Percentiles rank a stretch among this genome's conserved stretches.
These are phyloP conservation scores for Penicillium bialowiezense DNA, from an alignment of 495 filamentous ascomycete genomes.

Conservation along the genomic window DNA sequence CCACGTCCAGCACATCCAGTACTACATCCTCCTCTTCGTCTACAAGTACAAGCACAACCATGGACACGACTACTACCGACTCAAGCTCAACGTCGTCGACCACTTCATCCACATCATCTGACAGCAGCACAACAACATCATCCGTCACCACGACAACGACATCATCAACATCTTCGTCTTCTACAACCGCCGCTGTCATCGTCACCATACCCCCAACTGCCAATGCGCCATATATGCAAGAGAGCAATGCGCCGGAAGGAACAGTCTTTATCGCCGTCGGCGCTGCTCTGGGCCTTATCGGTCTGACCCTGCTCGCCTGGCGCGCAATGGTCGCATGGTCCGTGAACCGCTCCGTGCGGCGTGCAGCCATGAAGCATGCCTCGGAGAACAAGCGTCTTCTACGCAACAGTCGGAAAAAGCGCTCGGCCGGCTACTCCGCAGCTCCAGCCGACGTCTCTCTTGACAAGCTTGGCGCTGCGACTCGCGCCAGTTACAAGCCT, in stretches of 20 bases:
- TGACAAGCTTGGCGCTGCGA: constrained; percentile 45
- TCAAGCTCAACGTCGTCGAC: constrained; percentile 18
- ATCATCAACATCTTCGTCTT: constrained; percentile 26
- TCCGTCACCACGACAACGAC: constrained; percentile 27
- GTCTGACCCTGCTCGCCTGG: constrained; percentile 77
- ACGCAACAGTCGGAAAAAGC: constrained; percentile 52
- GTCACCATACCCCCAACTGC: constrained; percentile 75
- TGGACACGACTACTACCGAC: constrained; percentile 24
- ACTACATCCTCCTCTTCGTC: constrained; percentile 14
- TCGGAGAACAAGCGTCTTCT: constrained; percentile 63
- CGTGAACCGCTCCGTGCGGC: constrained; percentile 80
- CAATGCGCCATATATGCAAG: constrained; percentile 91
- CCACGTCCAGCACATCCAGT: constrained; percentile 16
- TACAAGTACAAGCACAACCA: constrained; percentile 22
- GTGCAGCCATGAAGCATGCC: constrained; percentile 70
- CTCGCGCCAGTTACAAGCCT: constrained; percentile 38
- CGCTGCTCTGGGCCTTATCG: constrained; percentile 79
- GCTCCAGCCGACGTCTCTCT: constrained; percentile 52
- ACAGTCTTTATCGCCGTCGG: constrained; percentile 96
- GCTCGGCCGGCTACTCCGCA: constrained; percentile 35
- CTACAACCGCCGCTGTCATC: constrained; percentile 27
- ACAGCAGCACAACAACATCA: constrained; percentile 16
- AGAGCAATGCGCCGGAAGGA: constrained; percentile 85
- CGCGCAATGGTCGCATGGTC: constrained; percentile 87
- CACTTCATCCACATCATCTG: constrained; percentile 14